Percentiles rank a stretch among this genome's conserved stretches.
Evolutionary conservation across 768 basidiomycete species (phyloP).

Genomic region (Pleurotus sapidus): DNA sequence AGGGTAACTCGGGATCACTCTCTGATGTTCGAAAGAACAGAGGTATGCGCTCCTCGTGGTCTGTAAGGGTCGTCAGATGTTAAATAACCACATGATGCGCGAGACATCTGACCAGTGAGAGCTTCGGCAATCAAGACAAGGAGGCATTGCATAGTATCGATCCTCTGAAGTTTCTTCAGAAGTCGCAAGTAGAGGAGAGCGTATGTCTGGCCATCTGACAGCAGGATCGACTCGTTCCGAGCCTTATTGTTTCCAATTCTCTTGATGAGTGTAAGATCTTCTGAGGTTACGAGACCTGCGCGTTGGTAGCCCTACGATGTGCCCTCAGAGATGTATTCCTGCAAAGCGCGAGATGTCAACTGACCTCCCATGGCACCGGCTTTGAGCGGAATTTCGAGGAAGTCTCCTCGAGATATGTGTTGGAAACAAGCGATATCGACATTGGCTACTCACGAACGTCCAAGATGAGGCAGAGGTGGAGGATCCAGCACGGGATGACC

Average conservation of each 20-base stretch:
- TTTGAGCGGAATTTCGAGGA: slow-evolving; percentile 87
- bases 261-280: slow-evolving; percentile 87
- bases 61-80: slow-evolving; percentile 30
- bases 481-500: slow-evolving; percentile 2
- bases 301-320: slow-evolving; percentile 84
- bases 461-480: slow-evolving; percentile 1
- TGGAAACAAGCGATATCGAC: slow-evolving; percentile 78
- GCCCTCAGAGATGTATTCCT: too few relatives aligned
- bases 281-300: slow-evolving; percentile 82
- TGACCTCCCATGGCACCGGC: slow-evolving; percentile 95
- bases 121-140: slow-evolving; percentile 89
- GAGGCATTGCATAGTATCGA: slow-evolving; percentile 86
- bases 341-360: slow-evolving; percentile 6
- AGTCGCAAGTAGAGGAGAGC: slow-evolving; percentile 87
- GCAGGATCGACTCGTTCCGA: slow-evolving; percentile 71
- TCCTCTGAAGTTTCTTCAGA: slow-evolving; percentile 77
- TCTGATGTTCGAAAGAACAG: slow-evolving; percentile 64
- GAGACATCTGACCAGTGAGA: slow-evolving; percentile 57
- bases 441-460: slow-evolving; percentile 31
- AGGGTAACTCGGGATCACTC: slow-evolving; percentile 78
- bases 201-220: slow-evolving; percentile 82
- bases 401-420: slow-evolving; percentile 81
- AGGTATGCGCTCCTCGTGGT: slow-evolving; percentile 84
- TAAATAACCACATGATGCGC: not conserved
- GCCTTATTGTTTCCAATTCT: slow-evolving; percentile 79